phyloP scores from a whole-genome alignment of 345 rosid genomes.

The Microthlaspi erraticum region DNA sequence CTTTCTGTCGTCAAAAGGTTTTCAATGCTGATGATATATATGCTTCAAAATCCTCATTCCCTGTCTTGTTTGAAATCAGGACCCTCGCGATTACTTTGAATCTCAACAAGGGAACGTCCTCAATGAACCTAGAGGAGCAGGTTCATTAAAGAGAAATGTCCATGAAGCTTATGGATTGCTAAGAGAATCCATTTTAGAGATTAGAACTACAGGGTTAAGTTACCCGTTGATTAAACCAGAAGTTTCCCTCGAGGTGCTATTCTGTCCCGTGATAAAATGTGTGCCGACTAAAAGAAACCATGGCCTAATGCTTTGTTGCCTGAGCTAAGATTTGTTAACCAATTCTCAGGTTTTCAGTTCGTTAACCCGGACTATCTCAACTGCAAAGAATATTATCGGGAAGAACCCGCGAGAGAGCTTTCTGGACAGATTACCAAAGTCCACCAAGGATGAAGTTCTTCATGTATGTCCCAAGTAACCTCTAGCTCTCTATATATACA shows the following conservation, averaged over 20 bases:
- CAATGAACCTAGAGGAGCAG: slow-evolving; percentile 47
- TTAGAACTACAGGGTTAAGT: slow-evolving; percentile 59
- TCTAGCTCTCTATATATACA: no score
- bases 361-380: slow-evolving; percentile 79
- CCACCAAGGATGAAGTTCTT: slow-evolving; percentile 75
- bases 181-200: slow-evolving; percentile 63
- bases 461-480: slow-evolving; percentile 35
- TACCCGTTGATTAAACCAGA: slow-evolving; percentile 75
- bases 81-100: slow-evolving; percentile 96
- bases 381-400: slow-evolving; percentile 72
- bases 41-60: slow-evolving; percentile 15
- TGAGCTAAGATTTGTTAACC: slow-evolving; percentile 17
- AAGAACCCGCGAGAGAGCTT: slow-evolving; percentile 80
- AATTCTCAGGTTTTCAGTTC: slow-evolving; percentile 75
- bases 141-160: slow-evolving; percentile 51
- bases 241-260: slow-evolving; percentile 71
- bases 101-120: slow-evolving; percentile 83
- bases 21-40: slow-evolving; percentile 30
- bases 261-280: slow-evolving; percentile 8
- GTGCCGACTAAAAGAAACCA: slow-evolving; percentile 3
- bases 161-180: slow-evolving; percentile 70
- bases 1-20: slow-evolving; percentile 20
- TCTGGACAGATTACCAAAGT: slow-evolving; percentile 73
- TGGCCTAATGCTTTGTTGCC: slow-evolving; percentile 28
- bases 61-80: slow-evolving; percentile 53